Evolutionary conservation across 164 flowering plant species (phyloP), one percentile per base, ranked within the genome.

Genomic region (Piper longum): DNA sequence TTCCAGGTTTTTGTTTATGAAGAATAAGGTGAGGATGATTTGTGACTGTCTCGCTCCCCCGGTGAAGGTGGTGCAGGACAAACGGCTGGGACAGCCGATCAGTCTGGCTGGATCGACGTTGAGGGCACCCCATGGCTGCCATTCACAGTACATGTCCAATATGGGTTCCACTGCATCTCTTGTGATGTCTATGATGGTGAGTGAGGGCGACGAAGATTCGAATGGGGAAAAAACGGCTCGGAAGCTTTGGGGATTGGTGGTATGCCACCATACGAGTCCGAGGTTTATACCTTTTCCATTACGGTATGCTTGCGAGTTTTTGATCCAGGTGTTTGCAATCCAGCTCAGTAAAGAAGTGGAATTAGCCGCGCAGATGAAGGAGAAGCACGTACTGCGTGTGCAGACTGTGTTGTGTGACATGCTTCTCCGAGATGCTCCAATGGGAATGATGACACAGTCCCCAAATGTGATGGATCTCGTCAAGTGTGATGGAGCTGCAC

Each of bases 51-150:
- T 65, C 45, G 83, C 89, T 8, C 60, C 70, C 5, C 80, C 92
- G 1, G 92, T 83, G 36, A 76, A 73, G 71, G 82, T 87, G 9
- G 70, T 81, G 48, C 88, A 83, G 69, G 81, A 81, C 62, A 77
- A 70, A 66, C 70, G 70, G 58, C 61, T 87, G 69, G 62, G 59
- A 26, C 81, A 77, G 64, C 81, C 87, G 39, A 61, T 87, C 72
- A 79, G 85, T 69, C 77, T 87, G 58, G 72, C 79, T 64, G 87
- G 87, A 58, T 87, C 95, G 13, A 73, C 84, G 7, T 67, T 87
- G 64, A 79, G 95, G 71, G 73, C 88, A 73, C 90, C 95, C 61
- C 90, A 87, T 69, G 88, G 88, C 6, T 87, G 95, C 66, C 95
- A 87, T 75, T 77, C 84, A 40, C 88, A 77, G 58, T 85, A 87